Conservation (phyloP, 2,329 filamentous ascomycete genomes). For the Sporothrix phasma region DNA sequence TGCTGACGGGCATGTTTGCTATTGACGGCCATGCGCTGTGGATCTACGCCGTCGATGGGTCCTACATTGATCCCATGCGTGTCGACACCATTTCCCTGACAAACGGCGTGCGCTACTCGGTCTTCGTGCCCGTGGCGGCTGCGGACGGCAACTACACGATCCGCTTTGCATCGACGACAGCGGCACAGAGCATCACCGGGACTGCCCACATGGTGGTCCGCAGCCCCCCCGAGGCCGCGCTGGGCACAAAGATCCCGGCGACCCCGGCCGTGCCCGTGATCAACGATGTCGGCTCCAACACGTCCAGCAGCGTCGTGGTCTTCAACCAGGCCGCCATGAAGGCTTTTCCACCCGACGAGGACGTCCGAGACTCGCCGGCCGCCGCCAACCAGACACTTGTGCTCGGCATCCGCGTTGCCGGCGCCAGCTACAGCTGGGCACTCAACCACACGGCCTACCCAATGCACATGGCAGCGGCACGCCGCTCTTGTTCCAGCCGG, state of each 20-base stretch:
- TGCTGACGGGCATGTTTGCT: slow-evolving; percentile 36
- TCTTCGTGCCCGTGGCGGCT: slow-evolving; percentile 31
- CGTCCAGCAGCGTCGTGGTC: slow-evolving; percentile 32
- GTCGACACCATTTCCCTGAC: slow-evolving; percentile 38
- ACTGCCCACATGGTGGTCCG: slow-evolving; percentile 38
- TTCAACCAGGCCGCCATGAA: slow-evolving; percentile 34
- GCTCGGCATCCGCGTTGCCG: slow-evolving; percentile 31
- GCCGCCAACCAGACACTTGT: slow-evolving; percentile 37
- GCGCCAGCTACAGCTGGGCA: slow-evolving; percentile 43
- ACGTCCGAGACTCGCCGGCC: slow-evolving; percentile 24
- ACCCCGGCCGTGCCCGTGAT: slow-evolving; percentile 24
- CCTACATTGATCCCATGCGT: slow-evolving; percentile 42
- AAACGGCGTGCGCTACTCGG: slow-evolving; percentile 45
- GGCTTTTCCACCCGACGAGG: slow-evolving; percentile 38
- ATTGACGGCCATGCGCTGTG: slow-evolving; percentile 45
- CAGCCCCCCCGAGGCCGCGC: background rate
- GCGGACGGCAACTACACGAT: slow-evolving; percentile 43
- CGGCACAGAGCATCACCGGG: slow-evolving; percentile 46
- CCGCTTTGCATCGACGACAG: slow-evolving; percentile 38
- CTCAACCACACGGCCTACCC: slow-evolving; percentile 38
- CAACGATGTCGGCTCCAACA: slow-evolving; percentile 37
- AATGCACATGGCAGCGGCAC: slow-evolving; percentile 26
- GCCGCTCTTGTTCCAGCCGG: slow-evolving; percentile 39
- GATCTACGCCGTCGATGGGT: slow-evolving; percentile 44
- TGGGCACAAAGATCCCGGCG: too few relatives aligned